Conservation (phyloP, 2,329 filamentous ascomycete genomes). For the Davidsoniella neocaledoniae region DNA sequence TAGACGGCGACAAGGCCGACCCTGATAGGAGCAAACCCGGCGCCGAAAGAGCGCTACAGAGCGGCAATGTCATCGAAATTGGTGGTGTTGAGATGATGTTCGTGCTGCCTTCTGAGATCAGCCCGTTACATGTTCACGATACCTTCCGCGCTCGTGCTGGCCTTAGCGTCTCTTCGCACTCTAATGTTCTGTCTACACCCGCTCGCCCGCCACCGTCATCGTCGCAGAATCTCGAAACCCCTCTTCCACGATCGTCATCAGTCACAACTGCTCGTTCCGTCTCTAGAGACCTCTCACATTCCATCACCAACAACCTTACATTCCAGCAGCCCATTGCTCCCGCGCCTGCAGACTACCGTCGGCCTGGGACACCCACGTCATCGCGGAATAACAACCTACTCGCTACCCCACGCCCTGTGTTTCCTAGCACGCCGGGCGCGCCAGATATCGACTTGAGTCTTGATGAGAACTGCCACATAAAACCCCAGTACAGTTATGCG, state of each 20-base stretch:
- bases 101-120: slow-evolving; percentile 63
- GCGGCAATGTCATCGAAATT: slow-evolving; percentile 83
- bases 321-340: slow-evolving; percentile 36
- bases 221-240: slow-evolving; percentile 12
- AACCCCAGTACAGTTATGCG: slow-evolving; percentile 91
- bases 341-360: slow-evolving; percentile 41
- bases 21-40: slow-evolving; percentile 34
- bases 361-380: slow-evolving; percentile 40
- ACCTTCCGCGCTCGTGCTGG: slow-evolving; percentile 54
- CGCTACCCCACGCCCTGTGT: slow-evolving; percentile 7
- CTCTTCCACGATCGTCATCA: slow-evolving; percentile 9
- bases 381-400: background rate
- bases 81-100: slow-evolving; percentile 97
- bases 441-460: slow-evolving; percentile 58
- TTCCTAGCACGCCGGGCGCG: slow-evolving; percentile 9
- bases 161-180: slow-evolving; percentile 15
- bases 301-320: slow-evolving; percentile 3
- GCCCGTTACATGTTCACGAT: slow-evolving; percentile 48
- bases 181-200: slow-evolving; percentile 3
- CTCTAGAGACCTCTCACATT: slow-evolving; percentile 11
- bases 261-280: slow-evolving; percentile 3
- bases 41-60: slow-evolving; percentile 49
- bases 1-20: background rate
- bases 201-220: slow-evolving; percentile 2
- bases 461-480: slow-evolving; percentile 76